These are phyloP conservation scores for Teunomyces gatunensis DNA, from an alignment of 805 yeast species.

Conservation along the genomic window DNA sequence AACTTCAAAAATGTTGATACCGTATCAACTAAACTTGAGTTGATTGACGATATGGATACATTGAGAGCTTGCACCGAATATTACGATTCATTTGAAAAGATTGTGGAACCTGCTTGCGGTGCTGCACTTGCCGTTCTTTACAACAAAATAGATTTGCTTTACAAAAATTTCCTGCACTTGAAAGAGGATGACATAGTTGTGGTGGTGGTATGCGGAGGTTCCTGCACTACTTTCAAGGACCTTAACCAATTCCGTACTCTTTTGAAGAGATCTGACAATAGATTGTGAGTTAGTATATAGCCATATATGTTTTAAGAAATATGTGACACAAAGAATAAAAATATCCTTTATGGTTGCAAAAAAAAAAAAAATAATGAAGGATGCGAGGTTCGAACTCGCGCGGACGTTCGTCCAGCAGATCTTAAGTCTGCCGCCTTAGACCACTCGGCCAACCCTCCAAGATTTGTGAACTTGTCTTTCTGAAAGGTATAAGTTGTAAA, in stretches of 20 bases:
- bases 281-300: constrained; percentile 3
- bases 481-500: neutral
- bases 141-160: constrained; percentile 28
- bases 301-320: neutral
- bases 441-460: constrained; percentile 17
- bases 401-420: constrained; percentile 14
- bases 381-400: constrained; percentile 16
- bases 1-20: constrained; percentile 22
- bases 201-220: constrained; percentile 56
- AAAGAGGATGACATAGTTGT: constrained; percentile 44
- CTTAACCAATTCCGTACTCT: constrained; percentile 12
- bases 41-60: constrained; percentile 52
- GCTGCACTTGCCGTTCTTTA: constrained; percentile 60
- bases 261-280: constrained; percentile 10
- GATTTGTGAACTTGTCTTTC: too few relatives aligned
- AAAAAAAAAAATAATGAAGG: constrained; percentile 11
- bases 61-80: constrained; percentile 50
- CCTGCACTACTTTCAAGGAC: constrained; percentile 15
- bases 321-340: neutral
- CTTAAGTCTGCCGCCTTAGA: constrained; percentile 16
- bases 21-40: constrained; percentile 19
- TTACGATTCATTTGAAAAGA: constrained; percentile 47
- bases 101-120: constrained; percentile 74
- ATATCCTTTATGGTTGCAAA: neutral
- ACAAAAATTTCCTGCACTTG: constrained; percentile 23